Base-by-base conservation (phyloP, 495 filamentous ascomycete genomes). In the Talaromyces borbonicus region DNA sequence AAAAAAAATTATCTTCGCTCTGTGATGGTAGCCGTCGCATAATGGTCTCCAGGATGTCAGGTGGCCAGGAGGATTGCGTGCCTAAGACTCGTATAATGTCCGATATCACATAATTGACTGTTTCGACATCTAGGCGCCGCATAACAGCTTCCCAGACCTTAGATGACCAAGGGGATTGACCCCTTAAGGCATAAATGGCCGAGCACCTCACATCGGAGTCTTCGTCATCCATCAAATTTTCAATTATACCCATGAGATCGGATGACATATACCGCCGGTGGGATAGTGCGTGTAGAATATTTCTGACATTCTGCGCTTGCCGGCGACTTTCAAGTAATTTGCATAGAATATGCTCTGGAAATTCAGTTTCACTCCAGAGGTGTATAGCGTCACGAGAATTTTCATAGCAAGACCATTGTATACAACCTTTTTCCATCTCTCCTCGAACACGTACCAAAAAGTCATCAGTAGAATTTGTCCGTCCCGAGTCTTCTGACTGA, bases 401-500 rank as follows among this genome's bases (percentile, higher is more conserved):
- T 22, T 39, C 36, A 39, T 39, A 39, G 11, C 24, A 3, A 39
- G 36, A 39, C 36, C 36, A 39, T 24, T 39, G 36, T 24, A 39
- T 39, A 39, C 36, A 39, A 22, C 36, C 36, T 22, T 12, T 18
- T 39, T 39, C 36, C 36, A 39, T 39, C 24, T 39, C 19, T 39
- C 14, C 36, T 39, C 36, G 20, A 24, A 39, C 18, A 36, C 19
- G 46, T 16, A 57, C 36, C 48, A 23, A 49, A 50, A 7, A 46
- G 18, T 50, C 52, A 56, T 49, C 61, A 52, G 38, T 59, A 55
- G 15, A 59, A 5, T 19, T 37, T 60, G 32, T 54, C 59, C 59
- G 29, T 56, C 29, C 49, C 24, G 11, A 26, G 59, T 47, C 43
- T 45, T n/a, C 5, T 46, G n/a, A 55, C 55, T 46, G 31, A 61